These are phyloP conservation scores for Dinochytrium kinnereticum DNA, from an alignment of 371 early-diverging fungal species.

Conservation along the genomic window DNA sequence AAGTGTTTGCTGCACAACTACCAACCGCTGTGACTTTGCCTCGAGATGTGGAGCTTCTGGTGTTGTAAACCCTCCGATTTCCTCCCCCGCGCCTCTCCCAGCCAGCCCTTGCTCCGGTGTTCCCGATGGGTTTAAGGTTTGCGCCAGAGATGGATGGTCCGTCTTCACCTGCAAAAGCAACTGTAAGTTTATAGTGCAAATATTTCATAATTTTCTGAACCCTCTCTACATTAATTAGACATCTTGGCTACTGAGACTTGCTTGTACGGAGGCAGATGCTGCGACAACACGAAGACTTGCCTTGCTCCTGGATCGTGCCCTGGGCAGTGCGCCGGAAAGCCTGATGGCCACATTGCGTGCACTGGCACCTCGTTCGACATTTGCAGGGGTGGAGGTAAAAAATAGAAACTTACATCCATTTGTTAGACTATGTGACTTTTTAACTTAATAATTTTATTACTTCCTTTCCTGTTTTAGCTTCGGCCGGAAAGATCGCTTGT, in stretches of 20 bases:
- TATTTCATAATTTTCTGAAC: too few relatives aligned
- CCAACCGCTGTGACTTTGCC: conserved; percentile 31
- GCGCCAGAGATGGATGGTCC: conserved; percentile 10
- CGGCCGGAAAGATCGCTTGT: conserved; percentile 8
- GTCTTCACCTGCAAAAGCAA: conserved; percentile 9
- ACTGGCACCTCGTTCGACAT: conserved; percentile 6
- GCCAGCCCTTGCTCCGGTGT: conserved; percentile 11
- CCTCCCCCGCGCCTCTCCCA: conserved; percentile 1
- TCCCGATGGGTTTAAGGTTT: conserved; percentile 17
- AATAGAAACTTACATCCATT: too few relatives aligned
- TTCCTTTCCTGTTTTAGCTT: neutral
- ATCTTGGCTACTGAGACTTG: conserved; percentile 18
- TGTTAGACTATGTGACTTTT: neutral
- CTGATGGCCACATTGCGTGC: neutral
- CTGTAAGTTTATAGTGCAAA: too few relatives aligned
- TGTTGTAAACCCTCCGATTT: neutral
- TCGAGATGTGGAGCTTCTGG: conserved; percentile 17
- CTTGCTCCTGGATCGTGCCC: conserved; percentile 9
- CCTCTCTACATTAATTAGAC: conserved; percentile 8
- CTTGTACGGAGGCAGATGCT: conserved; percentile 18
- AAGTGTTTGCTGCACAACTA: conserved; percentile 35
- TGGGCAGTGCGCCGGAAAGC: neutral
- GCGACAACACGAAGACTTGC: conserved; percentile 8
- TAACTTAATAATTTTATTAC: neutral
- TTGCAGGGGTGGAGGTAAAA: neutral